Conservation (phyloP, 331 rosid species). For the Erythrophleum ivorense region DNA sequence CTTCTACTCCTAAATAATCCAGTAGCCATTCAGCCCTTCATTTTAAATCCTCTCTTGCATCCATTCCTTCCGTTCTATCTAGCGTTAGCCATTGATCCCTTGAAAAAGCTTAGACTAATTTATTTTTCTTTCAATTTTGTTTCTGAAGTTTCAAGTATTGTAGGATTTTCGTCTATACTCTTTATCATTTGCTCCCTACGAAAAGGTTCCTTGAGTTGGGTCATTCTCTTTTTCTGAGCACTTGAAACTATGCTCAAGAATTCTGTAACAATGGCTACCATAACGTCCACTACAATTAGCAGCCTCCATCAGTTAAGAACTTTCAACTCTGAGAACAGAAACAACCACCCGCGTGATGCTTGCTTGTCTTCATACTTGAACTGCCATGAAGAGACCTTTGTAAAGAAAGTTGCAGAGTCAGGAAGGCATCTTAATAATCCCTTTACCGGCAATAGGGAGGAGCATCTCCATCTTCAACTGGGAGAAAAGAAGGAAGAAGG, state of each 20-base stretch:
- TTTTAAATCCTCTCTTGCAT: constrained; percentile 31
- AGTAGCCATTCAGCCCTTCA: constrained; percentile 43
- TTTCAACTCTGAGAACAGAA: constrained; percentile 38
- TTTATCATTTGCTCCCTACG: constrained; percentile 16
- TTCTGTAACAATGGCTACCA: constrained; percentile 50
- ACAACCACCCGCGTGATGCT: constrained; percentile 38
- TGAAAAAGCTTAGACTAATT: constrained; percentile 22
- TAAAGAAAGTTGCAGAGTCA: constrained; percentile 41
- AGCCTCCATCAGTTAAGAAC: constrained; percentile 46
- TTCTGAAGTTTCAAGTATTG: constrained; percentile 19
- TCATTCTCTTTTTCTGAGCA: constrained; percentile 36
- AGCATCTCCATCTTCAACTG: not conserved
- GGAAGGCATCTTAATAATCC: constrained; percentile 34
- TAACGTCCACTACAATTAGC: constrained; percentile 44
- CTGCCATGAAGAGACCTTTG: constrained; percentile 29
- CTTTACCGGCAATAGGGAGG: constrained; percentile 15
- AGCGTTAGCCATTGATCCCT: constrained; percentile 28
- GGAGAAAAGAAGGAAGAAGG: constrained; percentile 49
- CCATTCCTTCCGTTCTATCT: constrained; percentile 23
- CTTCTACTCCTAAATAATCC: constrained; percentile 31
- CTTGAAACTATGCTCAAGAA: constrained; percentile 16
- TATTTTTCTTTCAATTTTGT: constrained; percentile 33
- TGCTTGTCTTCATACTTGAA: constrained; percentile 52
- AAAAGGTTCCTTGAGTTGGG: not conserved
- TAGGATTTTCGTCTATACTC: constrained; percentile 7